phyloP scores from a whole-genome alignment of 2,329 filamentous ascomycete genomes.

The Geoglossum cookeanum region DNA sequence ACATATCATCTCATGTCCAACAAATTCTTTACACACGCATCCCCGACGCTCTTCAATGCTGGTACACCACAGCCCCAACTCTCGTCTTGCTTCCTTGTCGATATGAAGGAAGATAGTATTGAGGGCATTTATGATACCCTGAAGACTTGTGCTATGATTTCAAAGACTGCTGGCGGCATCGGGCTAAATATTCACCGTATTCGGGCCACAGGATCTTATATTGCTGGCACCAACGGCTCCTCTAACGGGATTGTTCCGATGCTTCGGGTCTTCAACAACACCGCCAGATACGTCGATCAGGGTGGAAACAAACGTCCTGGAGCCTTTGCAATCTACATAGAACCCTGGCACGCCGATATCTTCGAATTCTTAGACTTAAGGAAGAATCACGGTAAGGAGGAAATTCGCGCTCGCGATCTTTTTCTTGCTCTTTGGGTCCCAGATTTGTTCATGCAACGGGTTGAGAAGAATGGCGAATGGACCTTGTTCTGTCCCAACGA shows the following conservation, averaged over 20 bases:
- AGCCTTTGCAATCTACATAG: conserved; percentile 95
- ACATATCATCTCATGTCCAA: conserved; percentile 98
- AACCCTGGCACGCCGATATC: conserved; percentile 96
- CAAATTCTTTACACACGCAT: conserved; percentile 97
- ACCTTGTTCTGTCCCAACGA: conserved; percentile 97
- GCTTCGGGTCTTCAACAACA: conserved; percentile 99
- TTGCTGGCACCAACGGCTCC: conserved; percentile 91
- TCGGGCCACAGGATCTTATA: conserved; percentile 92
- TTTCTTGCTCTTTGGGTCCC: conserved; percentile 98
- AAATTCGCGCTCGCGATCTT: conserved; percentile 86
- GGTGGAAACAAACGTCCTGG: conserved; percentile 98
- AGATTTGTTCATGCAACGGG: conserved; percentile 98
- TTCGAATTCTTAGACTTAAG: conserved; percentile 94
- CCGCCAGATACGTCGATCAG: conserved; percentile 93
- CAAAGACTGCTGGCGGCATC: conserved; percentile 97
- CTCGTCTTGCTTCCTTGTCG: conserved; percentile 95
- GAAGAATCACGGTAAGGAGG: conserved; percentile 99
- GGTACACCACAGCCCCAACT: conserved; percentile 88
- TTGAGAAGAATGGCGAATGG: conserved; percentile 92
- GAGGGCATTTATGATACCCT: conserved; percentile 98
- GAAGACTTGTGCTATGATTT: conserved; percentile 99
- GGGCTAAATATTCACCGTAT: conserved; percentile 94
- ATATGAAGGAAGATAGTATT: conserved; percentile 99
- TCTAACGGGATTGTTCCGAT: conserved; percentile 96
- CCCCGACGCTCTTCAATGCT: conserved; percentile 93